A percentile compares a stretch with the other conserved stretches of the same genome.
Evolutionary conservation across 345 rosid species (phyloP).

Genomic region (Lepidium sativum): DNA sequence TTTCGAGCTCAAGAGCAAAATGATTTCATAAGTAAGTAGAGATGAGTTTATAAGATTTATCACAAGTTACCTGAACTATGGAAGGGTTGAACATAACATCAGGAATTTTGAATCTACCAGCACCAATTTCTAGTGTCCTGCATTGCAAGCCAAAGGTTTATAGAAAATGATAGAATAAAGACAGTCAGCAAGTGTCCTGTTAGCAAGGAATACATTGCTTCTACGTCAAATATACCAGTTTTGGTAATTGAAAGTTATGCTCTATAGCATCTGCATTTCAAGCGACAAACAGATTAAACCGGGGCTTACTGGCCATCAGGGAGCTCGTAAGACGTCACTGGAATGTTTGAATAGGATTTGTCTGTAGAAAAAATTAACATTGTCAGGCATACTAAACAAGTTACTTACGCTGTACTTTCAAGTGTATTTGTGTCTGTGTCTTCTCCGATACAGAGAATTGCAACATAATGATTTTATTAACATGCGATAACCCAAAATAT

Average conservation of each 20-base stretch:
- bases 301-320: constrained; percentile 92
- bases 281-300: background rate
- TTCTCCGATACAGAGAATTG: background rate
- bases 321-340: constrained; percentile 88
- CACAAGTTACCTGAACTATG: constrained; percentile 47
- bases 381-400: constrained; percentile 7
- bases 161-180: background rate
- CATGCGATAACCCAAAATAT: background rate
- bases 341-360: constrained; percentile 77
- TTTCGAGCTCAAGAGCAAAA: background rate
- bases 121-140: constrained; percentile 91
- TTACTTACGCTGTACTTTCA: background rate
- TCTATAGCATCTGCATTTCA: background rate
- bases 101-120: constrained; percentile 89
- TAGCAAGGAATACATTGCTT: background rate
- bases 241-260: background rate
- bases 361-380: constrained; percentile 35
- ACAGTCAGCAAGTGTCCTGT: background rate
- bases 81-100: constrained; percentile 84
- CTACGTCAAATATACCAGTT: background rate
- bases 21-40: background rate
- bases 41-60: background rate
- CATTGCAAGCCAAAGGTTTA: background rate
- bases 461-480: background rate
- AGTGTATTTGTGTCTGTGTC: background rate